Evolutionary conservation across 2,329 filamentous ascomycete genomes (phyloP).

Genomic region (Epichloe brachyelytri): DNA sequence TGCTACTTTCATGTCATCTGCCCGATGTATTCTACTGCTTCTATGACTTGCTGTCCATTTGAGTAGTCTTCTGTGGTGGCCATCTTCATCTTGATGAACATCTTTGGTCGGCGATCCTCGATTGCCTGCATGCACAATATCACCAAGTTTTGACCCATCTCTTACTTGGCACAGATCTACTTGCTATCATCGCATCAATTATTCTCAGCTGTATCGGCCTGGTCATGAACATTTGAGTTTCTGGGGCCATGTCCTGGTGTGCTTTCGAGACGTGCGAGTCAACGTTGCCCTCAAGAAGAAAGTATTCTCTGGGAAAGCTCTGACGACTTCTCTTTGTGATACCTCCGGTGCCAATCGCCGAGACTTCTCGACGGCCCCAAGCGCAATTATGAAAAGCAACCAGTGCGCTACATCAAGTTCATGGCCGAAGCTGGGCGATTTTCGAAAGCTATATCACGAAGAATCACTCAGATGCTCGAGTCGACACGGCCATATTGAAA

Average conservation of each 20-base stretch:
- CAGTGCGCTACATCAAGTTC: neutral
- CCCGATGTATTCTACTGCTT: neutral
- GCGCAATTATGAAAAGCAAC: neutral
- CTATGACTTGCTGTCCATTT: neutral
- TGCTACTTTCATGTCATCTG: neutral
- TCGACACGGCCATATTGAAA: neutral
- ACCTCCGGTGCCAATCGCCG: neutral
- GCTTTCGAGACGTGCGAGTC: neutral
- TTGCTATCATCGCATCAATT: neutral
- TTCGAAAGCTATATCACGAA: constrained; percentile 1
- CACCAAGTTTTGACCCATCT: neutral
- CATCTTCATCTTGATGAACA: too few relatives aligned
- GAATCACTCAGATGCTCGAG: neutral
- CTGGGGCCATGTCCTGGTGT: neutral
- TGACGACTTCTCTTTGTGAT: neutral
- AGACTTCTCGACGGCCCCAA: neutral
- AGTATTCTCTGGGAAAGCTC: neutral
- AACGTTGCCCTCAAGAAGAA: neutral
- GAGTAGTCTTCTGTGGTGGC: neutral
- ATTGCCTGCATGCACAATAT: neutral
- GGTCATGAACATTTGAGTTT: neutral
- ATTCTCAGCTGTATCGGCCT: neutral
- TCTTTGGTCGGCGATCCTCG: neutral
- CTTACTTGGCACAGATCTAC: neutral
- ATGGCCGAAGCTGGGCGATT: constrained; percentile 6